Evolutionary conservation across 805 yeast genomes (phyloP).

Genomic region (Teunomyces funiuensis): DNA sequence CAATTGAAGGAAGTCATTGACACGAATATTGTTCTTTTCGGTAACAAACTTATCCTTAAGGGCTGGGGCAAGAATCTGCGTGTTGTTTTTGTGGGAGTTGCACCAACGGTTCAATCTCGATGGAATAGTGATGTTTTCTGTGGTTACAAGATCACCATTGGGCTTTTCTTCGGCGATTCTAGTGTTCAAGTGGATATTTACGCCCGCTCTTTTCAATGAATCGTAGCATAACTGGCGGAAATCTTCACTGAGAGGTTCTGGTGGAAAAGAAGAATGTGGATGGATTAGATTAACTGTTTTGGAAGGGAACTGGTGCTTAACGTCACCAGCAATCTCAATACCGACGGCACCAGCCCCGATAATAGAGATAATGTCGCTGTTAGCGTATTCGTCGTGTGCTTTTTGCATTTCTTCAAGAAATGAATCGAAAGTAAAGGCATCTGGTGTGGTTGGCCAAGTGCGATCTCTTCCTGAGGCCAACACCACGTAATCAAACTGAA

Average conservation of each 20-base stretch:
- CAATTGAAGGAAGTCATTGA: constrained; percentile 39
- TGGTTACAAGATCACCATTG: constrained; percentile 27
- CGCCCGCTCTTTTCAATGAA: constrained; percentile 27
- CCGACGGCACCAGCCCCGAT: constrained; percentile 50
- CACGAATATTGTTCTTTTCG: constrained; percentile 27
- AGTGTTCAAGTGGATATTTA: constrained; percentile 28
- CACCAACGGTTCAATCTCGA: constrained; percentile 39
- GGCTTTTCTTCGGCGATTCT: constrained; percentile 29
- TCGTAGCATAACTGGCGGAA: constrained; percentile 27
- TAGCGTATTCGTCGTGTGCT: constrained; percentile 28
- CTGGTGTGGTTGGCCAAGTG: constrained; percentile 55
- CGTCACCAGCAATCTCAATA: constrained; percentile 42
- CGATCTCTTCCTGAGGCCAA: constrained; percentile 52
- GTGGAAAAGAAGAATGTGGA: constrained; percentile 37
- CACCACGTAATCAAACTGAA: constrained; percentile 47
- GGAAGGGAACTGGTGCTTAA: constrained; percentile 31
- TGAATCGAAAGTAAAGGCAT: constrained; percentile 35
- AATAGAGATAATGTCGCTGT: constrained; percentile 38
- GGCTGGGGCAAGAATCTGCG: constrained; percentile 21
- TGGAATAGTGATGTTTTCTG: constrained; percentile 24
- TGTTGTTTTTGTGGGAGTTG: constrained; percentile 33
- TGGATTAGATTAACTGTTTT: constrained; percentile 38
- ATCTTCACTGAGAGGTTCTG: constrained; percentile 33
- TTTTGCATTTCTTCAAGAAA: constrained; percentile 44
- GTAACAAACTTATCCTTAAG: constrained; percentile 25